A percentile compares a stretch with the other conserved stretches of the same genome.
Conservation (phyloP, 805 yeast genomes). For the Lachancea nothofagi region DNA sequence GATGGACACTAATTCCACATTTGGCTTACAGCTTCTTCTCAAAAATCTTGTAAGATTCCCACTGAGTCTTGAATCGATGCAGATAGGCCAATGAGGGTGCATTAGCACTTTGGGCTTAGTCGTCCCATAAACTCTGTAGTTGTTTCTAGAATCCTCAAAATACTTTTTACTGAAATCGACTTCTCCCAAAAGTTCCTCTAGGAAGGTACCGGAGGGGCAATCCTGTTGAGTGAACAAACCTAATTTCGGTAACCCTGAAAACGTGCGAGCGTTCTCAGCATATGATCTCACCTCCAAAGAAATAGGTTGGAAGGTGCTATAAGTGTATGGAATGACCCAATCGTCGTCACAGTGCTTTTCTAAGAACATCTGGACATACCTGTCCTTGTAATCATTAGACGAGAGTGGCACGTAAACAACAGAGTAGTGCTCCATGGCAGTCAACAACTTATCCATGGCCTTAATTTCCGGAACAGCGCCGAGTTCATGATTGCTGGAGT, state of each 20-base stretch:
- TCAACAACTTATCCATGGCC: constrained; percentile 22
- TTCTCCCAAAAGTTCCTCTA: constrained; percentile 69
- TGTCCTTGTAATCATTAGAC: constrained; percentile 40
- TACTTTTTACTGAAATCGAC: constrained; percentile 62
- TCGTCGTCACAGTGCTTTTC: constrained; percentile 45
- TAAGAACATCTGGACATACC: constrained; percentile 41
- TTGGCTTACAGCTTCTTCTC: constrained; percentile 71
- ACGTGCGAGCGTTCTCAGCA: constrained; percentile 49
- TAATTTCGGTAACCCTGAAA: constrained; percentile 66
- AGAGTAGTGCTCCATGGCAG: constrained; percentile 35
- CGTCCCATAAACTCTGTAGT: constrained; percentile 69
- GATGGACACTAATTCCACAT: constrained; percentile 56
- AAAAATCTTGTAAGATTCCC: constrained; percentile 75
- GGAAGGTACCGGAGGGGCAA: constrained; percentile 43
- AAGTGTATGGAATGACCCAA: constrained; percentile 27
- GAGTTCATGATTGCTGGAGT: constrained; percentile 2
- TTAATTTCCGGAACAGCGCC: background rate
- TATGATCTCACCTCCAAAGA: constrained; percentile 46
- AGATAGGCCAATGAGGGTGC: constrained; percentile 55
- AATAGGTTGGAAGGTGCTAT: constrained; percentile 18
- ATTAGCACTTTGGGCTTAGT: constrained; percentile 54
- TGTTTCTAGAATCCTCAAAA: constrained; percentile 61
- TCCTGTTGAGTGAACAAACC: constrained; percentile 47
- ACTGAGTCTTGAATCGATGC: constrained; percentile 69
- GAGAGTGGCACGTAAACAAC: constrained; percentile 33